Conservation (phyloP, 108 stramenopile species). For the Skeletonema menzelii region DNA sequence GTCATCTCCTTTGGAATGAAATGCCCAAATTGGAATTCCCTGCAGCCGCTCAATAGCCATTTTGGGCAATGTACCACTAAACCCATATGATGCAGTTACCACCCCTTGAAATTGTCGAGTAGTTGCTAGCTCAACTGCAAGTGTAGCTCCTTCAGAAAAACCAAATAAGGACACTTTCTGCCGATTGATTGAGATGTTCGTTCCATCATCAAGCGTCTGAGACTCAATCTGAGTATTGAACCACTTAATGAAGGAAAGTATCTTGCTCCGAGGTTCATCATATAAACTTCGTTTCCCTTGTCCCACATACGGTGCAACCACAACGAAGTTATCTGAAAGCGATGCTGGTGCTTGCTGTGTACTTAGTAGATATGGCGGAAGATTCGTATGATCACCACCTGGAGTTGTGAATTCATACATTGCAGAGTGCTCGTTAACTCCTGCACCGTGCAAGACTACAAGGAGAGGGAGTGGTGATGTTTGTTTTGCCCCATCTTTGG, state of each 20-base stretch:
- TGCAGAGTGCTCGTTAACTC: conserved; percentile 60
- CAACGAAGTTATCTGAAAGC: conserved; percentile 61
- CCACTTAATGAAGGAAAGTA: conserved; percentile 70
- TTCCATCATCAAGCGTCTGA: conserved; percentile 16
- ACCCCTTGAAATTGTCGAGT: conserved; percentile 63
- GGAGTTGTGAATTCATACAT: conserved; percentile 58
- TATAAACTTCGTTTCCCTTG: conserved; percentile 69
- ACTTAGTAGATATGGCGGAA: conserved; percentile 68
- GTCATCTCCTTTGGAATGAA: conserved; percentile 79
- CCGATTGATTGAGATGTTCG: conserved; percentile 40
- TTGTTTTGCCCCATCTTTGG: conserved; percentile 2
- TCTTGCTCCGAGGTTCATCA: conserved; percentile 64
- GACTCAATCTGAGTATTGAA: conserved; percentile 25
- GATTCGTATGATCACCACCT: conserved; percentile 74
- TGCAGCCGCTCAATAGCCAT: conserved; percentile 61
- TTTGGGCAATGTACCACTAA: conserved; percentile 62
- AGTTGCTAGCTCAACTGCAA: conserved; percentile 76
- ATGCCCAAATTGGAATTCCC: conserved; percentile 72
- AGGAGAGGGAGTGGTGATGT: conserved; percentile 51
- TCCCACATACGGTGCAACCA: conserved; percentile 75
- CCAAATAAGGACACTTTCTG: conserved; percentile 69
- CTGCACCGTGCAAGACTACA: conserved; percentile 78
- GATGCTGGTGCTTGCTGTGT: conserved; percentile 50
- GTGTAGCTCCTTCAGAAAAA: conserved; percentile 83
- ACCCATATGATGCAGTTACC: conserved; percentile 74